Evolutionary conservation across 108 stramenopile species (phyloP), one percentile per base, ranked within the genome.

Genomic region (Cylindrotheca fusiformis): DNA sequence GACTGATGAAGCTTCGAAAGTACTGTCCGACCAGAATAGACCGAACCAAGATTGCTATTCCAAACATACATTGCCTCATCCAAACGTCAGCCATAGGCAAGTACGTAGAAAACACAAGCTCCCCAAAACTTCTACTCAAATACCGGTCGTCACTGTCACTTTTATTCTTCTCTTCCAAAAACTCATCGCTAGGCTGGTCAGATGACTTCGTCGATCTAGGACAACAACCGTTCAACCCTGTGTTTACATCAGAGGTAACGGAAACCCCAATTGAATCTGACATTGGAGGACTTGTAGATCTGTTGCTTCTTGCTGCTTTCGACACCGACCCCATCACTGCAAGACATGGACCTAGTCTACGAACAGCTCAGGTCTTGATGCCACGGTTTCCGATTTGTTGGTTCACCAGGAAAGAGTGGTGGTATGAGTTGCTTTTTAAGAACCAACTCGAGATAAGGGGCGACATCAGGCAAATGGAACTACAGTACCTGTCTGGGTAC

Each of bases 41-140:
- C 18, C 80, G 76, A 44, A 77, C 45, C 30, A 77, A 59, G 23
- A 73, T 51, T 12, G 62, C 63, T 12, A 67, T 65, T 28, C 76
- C 76, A 49, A 70, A 67, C 48, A 77, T 70, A 32, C 73, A 65
- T 22, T 66, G 63, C n/a, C 76, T 72, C 4, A 74, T 36, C 69
- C 80, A 77, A n/a, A 81, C 44, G 12, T 74, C 33, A 2, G 68
- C 21, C 18, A 81, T 26, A 2, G 80, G 80, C 32, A 75, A 0
- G 52, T 75, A 81, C 17, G 65, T 48, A 3, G 73, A 69, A n/a
- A 65, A 19, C 12, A 80, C 27, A 12, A 76, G 25, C 50, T 67
- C 68, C 75, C 71, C 59, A 29, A 73, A 62, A 27, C 51, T 46
- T 24, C 63, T 60, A 8, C 36, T 54, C 27, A 47, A 45, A 50